Evolutionary conservation across 345 rosid species (phyloP).

Genomic region (Sisymbrium irio): DNA sequence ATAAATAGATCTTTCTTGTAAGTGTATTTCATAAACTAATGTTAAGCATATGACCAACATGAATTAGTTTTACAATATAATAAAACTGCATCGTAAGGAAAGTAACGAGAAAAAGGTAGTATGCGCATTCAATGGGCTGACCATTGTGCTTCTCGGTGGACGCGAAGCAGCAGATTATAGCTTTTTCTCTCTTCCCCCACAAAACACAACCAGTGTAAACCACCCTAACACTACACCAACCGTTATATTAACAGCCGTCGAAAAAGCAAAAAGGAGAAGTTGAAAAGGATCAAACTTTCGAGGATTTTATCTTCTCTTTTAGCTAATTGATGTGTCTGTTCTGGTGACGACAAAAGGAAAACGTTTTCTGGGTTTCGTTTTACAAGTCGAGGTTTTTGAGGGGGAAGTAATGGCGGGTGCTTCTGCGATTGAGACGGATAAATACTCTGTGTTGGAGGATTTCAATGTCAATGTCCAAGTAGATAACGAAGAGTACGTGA

Average conservation of each 20-base stretch:
- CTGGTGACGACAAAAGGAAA: no score
- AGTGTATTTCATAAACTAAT: neutral
- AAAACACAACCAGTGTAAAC: slow-evolving; percentile 24
- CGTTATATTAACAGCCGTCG: slow-evolving; percentile 51
- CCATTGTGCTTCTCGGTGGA: neutral
- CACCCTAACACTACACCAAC: slow-evolving; percentile 37
- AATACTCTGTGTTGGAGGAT: slow-evolving; percentile 45
- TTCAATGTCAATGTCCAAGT: slow-evolving; percentile 40
- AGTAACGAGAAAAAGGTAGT: neutral
- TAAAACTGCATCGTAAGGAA: no score
- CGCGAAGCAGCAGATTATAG: slow-evolving; percentile 23
- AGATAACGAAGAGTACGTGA: slow-evolving; percentile 36
- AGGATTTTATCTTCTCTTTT: neutral
- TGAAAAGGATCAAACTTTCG: neutral
- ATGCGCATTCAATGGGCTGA: neutral
- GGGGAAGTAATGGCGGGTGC: slow-evolving; percentile 33
- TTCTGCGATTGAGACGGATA: slow-evolving; percentile 27
- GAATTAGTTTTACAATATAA: no score
- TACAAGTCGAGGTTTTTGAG: no score
- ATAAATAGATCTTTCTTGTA: neutral
- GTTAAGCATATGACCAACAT: neutral
- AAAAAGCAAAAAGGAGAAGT: neutral
- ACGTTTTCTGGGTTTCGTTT: no score
- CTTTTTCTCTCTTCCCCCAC: neutral
- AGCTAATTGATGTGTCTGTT: neutral